A percentile compares a stretch with the other conserved stretches of the same genome.
Evolutionary conservation across 768 basidiomycete genomes (phyloP).

Genomic region (Tylopilus plumbeoviolaceoides): DNA sequence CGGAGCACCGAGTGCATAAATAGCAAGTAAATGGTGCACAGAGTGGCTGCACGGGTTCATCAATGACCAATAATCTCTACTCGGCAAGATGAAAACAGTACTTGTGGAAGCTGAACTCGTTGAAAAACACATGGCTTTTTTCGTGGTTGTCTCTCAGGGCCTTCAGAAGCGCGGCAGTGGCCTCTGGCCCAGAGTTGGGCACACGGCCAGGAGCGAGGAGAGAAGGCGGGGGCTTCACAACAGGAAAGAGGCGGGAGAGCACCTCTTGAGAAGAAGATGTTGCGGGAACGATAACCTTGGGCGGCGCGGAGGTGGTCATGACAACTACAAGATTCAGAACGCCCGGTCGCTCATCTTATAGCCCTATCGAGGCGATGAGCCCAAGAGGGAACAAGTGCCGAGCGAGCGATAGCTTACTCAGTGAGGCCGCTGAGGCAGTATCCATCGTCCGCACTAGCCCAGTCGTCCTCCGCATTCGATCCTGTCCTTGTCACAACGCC

Average conservation of each 20-base stretch:
- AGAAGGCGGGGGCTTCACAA: slow-evolving; percentile 29
- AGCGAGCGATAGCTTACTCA: neutral
- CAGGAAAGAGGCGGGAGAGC: slow-evolving; percentile 31
- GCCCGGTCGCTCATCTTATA: slow-evolving; percentile 2
- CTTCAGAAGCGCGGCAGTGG: slow-evolving; percentile 36
- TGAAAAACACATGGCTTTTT: slow-evolving; percentile 53
- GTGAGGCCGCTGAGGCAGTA: neutral
- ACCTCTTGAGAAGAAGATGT: slow-evolving; percentile 17
- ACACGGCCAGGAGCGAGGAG: slow-evolving; percentile 34
- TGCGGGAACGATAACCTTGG: slow-evolving; percentile 17
- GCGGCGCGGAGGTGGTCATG: slow-evolving; percentile 28
- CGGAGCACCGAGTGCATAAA: slow-evolving; percentile 58
- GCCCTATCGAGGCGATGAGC: neutral
- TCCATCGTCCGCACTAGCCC: neutral
- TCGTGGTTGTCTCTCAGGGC: slow-evolving; percentile 50
- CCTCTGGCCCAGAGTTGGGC: slow-evolving; percentile 37
- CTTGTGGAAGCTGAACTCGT: slow-evolving; percentile 35
- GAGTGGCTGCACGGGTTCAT: slow-evolving; percentile 41
- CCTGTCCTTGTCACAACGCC: neutral
- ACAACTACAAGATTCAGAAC: neutral
- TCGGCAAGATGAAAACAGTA: slow-evolving; percentile 5
- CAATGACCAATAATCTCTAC: neutral
- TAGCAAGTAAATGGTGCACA: slow-evolving; percentile 52
- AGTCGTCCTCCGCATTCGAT: neutral
- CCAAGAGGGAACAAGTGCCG: neutral